Percentiles rank a stretch among this genome's conserved stretches.
These are phyloP conservation scores for Aspergillus sp. DNA, from an alignment of 2,329 filamentous ascomycete species.

Conservation along the genomic window DNA sequence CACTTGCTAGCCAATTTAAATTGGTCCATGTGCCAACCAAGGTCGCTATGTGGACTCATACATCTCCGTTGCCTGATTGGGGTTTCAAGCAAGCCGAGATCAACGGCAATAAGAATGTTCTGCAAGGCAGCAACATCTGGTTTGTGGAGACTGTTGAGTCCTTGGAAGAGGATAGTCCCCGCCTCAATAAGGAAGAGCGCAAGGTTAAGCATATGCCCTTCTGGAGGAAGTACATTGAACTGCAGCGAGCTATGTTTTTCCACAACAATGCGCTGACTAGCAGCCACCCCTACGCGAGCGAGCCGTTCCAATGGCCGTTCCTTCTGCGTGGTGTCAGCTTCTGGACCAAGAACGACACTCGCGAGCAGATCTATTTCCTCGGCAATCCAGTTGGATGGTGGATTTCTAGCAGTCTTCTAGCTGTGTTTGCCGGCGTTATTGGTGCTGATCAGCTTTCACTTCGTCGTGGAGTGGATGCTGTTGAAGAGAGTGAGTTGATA, in stretches of 20 bases:
- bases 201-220: slow-evolving; percentile 84
- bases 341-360: slow-evolving; percentile 95
- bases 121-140: slow-evolving; percentile 91
- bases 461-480: slow-evolving; percentile 85
- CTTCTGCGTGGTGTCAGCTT: slow-evolving; percentile 95
- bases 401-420: slow-evolving; percentile 87
- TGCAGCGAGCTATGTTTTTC: slow-evolving; percentile 98
- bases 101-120: slow-evolving; percentile 96
- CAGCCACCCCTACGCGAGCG: slow-evolving; percentile 92
- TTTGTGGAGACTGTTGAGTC: slow-evolving; percentile 88
- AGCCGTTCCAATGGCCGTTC: slow-evolving; percentile 97
- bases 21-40: slow-evolving; percentile 91
- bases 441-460: slow-evolving; percentile 91
- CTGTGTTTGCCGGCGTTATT: slow-evolving; percentile 89
- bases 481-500: slow-evolving; percentile 79
- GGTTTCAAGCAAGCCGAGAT: slow-evolving; percentile 97
- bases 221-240: slow-evolving; percentile 90
- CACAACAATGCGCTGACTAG: slow-evolving; percentile 98
- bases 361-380: slow-evolving; percentile 97
- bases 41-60: slow-evolving; percentile 99
- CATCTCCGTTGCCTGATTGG: slow-evolving; percentile 94
- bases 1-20: slow-evolving; percentile 90
- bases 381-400: slow-evolving; percentile 98
- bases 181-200: slow-evolving; percentile 72
- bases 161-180: slow-evolving; percentile 67